Conservation (phyloP, 345 rosid genomes). For the Lagerstroemia speciosa region DNA sequence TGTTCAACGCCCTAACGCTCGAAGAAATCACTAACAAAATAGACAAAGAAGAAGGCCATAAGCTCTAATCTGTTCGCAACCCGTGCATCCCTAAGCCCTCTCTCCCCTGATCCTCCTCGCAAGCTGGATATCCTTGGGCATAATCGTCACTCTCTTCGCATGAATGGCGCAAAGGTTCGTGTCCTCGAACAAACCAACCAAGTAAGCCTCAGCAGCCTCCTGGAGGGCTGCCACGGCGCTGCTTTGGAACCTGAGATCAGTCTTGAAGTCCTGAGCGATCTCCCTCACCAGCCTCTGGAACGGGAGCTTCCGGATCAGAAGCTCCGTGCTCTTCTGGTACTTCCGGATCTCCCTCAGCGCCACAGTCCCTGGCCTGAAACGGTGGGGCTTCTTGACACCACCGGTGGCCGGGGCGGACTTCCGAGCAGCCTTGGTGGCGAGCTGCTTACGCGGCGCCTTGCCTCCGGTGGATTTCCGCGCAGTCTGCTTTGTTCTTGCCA, state of each 20-base stretch:
- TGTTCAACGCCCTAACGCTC: too few species aligned
- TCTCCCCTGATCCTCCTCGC: constrained; percentile 13
- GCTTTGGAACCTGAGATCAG: constrained; percentile 12
- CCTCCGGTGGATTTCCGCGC: constrained; percentile 13
- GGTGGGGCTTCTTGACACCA: constrained; percentile 8
- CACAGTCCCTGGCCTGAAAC: constrained; percentile 10
- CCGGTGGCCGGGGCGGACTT: constrained; percentile 10
- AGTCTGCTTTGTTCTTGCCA: constrained; percentile 13
- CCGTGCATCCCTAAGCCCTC: not conserved
- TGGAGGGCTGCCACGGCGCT: not conserved
- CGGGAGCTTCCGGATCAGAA: too few species aligned
- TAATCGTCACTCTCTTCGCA: constrained; percentile 10
- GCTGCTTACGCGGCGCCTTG: constrained; percentile 10
- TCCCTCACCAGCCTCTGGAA: constrained; percentile 3
- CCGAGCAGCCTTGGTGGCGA: constrained; percentile 12
- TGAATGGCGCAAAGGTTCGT: constrained; percentile 11
- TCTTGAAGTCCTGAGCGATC: constrained; percentile 12
- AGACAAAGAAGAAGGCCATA: not conserved
- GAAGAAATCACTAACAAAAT: too few species aligned
- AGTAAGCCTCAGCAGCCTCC: constrained; percentile 13
- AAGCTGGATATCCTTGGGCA: constrained; percentile 12
- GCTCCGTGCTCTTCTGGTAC: not conserved
- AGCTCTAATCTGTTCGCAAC: not conserved
- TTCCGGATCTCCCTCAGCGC: constrained; percentile 9
- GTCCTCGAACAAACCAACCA: constrained; percentile 7